Evolutionary conservation across 306 rosid species (phyloP).

Genomic region (Herpetospermum pedunculosum): DNA sequence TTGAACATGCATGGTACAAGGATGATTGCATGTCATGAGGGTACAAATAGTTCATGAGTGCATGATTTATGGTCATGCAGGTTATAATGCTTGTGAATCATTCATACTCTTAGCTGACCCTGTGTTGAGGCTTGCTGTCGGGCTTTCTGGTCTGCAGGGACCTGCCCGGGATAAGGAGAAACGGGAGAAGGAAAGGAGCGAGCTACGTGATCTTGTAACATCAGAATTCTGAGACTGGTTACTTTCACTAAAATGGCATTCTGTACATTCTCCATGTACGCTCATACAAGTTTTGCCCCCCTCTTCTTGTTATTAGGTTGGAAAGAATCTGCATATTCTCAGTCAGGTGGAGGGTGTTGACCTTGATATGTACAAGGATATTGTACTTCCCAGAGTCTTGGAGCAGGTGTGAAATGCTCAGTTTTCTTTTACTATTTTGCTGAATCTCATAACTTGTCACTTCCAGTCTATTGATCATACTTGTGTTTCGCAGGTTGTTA

Average conservation of each 20-base stretch:
- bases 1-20: slow-evolving; percentile 34
- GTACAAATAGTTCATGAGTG: slow-evolving; percentile 39
- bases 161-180: slow-evolving; percentile 95
- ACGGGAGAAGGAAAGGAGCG: slow-evolving; percentile 94
- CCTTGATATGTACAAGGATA: slow-evolving; percentile 90
- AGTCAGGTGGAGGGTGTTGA: slow-evolving; percentile 96
- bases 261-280: slow-evolving; percentile 29
- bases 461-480: slow-evolving; percentile 6
- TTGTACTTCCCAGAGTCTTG: slow-evolving; percentile 88
- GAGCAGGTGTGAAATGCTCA: slow-evolving; percentile 62
- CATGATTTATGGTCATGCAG: slow-evolving; percentile 70
- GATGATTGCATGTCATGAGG: slow-evolving; percentile 47
- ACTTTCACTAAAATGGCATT: slow-evolving; percentile 43
- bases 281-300: slow-evolving; percentile 55
- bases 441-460: background rate
- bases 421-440: slow-evolving; percentile 1
- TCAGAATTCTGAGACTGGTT: slow-evolving; percentile 52
- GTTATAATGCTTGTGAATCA: slow-evolving; percentile 54
- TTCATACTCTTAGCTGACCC: slow-evolving; percentile 99
- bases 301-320: slow-evolving; percentile 61
- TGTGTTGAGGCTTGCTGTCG: slow-evolving; percentile 99
- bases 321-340: slow-evolving; percentile 95
- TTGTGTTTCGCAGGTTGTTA: slow-evolving; percentile 61
- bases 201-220: slow-evolving; percentile 97
- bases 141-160: slow-evolving; percentile 99